These are phyloP conservation scores for Tetragonia tetragonoides DNA, from an alignment of 148 eudicot genomes.

Conservation along the genomic window DNA sequence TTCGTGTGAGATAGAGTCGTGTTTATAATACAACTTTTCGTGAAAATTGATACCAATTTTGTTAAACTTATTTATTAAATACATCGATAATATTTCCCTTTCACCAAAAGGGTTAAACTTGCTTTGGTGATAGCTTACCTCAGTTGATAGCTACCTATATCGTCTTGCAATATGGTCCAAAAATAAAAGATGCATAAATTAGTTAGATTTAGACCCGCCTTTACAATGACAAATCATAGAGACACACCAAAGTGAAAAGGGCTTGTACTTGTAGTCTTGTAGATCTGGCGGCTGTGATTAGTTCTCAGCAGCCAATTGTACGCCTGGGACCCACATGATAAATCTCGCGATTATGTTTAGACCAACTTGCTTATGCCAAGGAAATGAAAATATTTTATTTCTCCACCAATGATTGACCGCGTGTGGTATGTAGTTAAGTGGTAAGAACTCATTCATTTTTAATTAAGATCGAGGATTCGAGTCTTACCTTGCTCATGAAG, in stretches of 20 bases:
- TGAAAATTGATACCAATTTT: no score
- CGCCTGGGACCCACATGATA: slow-evolving; percentile 4
- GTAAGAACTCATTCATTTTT: no score
- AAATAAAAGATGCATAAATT: not conserved
- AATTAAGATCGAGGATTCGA: not conserved
- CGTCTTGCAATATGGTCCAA: slow-evolving; percentile 14
- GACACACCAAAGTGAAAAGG: not conserved
- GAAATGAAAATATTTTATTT: slow-evolving; percentile 4
- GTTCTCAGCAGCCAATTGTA: not conserved
- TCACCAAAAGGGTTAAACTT: slow-evolving; percentile 15
- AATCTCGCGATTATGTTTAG: not conserved
- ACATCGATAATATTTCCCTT: not conserved
- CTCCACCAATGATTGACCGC: no score
- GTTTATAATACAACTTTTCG: no score
- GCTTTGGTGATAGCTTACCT: slow-evolving; percentile 22
- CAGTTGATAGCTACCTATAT: slow-evolving; percentile 20
- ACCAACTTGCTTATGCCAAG: slow-evolving; percentile 21
- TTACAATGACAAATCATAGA: not conserved
- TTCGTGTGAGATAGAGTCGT: no score
- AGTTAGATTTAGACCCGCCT: slow-evolving; percentile 2
- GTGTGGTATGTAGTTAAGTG: no score
- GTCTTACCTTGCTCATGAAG: not conserved
- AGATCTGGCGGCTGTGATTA: slow-evolving; percentile 2
- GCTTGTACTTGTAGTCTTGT: not conserved
- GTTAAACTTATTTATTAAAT: no score